phyloP scores from a whole-genome alignment of 768 basidiomycete species.

The Amanita exitialis region DNA sequence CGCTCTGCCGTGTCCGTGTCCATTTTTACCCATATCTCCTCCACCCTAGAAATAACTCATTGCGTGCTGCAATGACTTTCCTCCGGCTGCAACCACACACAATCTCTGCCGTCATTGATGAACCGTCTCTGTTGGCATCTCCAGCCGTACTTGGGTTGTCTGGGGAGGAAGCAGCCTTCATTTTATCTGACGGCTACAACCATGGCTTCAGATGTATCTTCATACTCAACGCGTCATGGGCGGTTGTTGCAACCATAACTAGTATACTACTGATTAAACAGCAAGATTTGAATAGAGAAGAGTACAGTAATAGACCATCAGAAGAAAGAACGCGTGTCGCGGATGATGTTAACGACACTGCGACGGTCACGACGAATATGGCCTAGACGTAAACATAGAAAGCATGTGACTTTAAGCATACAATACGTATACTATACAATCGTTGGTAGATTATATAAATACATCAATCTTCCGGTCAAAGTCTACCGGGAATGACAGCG shows the following conservation, averaged over 20 bases:
- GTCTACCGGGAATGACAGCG: too few relatives aligned
- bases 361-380: background rate
- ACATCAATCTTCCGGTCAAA: too few relatives aligned
- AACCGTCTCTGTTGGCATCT: conserved; percentile 28
- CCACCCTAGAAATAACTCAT: conserved; percentile 17
- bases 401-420: background rate
- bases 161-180: conserved; percentile 21
- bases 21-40: background rate
- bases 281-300: conserved; percentile 45
- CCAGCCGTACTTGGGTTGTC: conserved; percentile 27
- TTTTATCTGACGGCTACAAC: conserved; percentile 41
- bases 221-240: conserved; percentile 46
- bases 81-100: conserved; percentile 10
- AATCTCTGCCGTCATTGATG: conserved; percentile 31
- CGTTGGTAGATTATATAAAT: too few relatives aligned
- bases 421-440: background rate
- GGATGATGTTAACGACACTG: background rate
- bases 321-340: background rate
- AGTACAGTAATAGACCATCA: conserved; percentile 23
- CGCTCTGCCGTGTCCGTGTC: background rate
- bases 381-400: background rate
- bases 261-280: conserved; percentile 53
- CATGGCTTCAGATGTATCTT: conserved; percentile 51
- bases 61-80: background rate
- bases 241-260: conserved; percentile 42